Base-by-base conservation (phyloP, 1,284 basidiomycete species). In the Stygiomarasmius scandens region DNA sequence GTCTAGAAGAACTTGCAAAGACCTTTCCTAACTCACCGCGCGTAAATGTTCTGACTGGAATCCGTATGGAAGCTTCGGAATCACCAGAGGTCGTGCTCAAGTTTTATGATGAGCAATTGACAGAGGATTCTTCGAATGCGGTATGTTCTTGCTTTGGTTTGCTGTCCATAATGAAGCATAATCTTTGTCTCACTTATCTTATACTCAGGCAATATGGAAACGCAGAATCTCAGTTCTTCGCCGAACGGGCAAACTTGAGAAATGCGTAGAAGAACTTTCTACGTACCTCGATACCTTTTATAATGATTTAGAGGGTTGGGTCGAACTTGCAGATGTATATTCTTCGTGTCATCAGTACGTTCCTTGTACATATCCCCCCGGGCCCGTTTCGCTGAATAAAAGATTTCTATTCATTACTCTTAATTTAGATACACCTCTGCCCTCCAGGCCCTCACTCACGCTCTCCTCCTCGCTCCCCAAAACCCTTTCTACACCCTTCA, bases 231-330 rank as follows among this genome's bases (percentile, higher is more conserved):
- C 91, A 0, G 83, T 95, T 38, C 74, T 87, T 2, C 73, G 84
- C 49, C 77, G 83, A 19, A 75, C 75, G n/a, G 85, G 87, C 49
- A 82, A 83, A 65, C 72, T 84, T 3, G 82, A 89, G 47, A 79
- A 81, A 43, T 87, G 92, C 0, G 87, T 95, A 1, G 80, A 88
- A 10, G 86, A 93, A 61, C 81, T 99, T 5, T 85, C 87, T 20
- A 75, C 81, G 32, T 91, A 94, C 68, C 83, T 98, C 36, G 96
- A 98, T 68, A 95, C 89, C 0, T 95, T 96, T 73, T 98, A 98
- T 71, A 86, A 87, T 25, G 96, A 99, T 67, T 80, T 93, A 0
- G 91, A 96, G 63, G 95, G 85, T 3, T 99, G 96, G 97, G 79
- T 94, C 11, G 89, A 97, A 67, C 84, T 99, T n/a, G 91, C 95